Evolutionary conservation across 2,329 filamentous ascomycete genomes (phyloP).

Genomic region (Thermothelomyces thermophilus): DNA sequence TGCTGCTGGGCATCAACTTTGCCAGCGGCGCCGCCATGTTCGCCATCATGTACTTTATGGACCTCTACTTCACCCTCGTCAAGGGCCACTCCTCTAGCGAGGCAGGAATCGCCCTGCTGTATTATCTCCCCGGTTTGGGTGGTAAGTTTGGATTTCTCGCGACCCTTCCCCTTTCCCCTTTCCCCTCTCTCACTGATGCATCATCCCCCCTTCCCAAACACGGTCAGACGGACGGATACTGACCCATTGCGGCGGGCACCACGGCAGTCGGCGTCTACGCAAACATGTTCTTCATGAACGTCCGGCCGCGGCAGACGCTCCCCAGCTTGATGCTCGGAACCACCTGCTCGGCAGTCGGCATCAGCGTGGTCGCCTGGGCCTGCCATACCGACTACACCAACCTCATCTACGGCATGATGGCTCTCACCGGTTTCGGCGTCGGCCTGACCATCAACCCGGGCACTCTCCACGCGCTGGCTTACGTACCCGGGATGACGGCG

Average conservation of each 20-base stretch:
- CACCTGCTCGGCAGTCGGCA: constrained; percentile 50
- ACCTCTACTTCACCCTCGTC: constrained; percentile 61
- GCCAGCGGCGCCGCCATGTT: constrained; percentile 51
- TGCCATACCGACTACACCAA: constrained; percentile 42
- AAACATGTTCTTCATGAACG: constrained; percentile 54
- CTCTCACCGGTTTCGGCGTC: constrained; percentile 54
- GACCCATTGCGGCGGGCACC: too few species aligned
- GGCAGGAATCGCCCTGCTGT: constrained; percentile 53
- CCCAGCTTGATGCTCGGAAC: constrained; percentile 50
- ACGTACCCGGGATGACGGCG: constrained; percentile 52
- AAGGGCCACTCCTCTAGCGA: constrained; percentile 42
- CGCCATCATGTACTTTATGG: constrained; percentile 57
- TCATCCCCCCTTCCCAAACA: too few species aligned
- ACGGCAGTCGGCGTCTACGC: constrained; percentile 51
- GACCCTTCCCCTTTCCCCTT: not conserved
- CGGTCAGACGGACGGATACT: too few species aligned
- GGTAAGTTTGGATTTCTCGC: constrained; percentile 32
- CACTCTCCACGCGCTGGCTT: constrained; percentile 55
- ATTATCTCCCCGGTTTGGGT: constrained; percentile 57
- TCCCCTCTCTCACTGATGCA: not conserved
- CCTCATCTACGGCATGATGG: constrained; percentile 60
- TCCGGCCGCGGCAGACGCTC: constrained; percentile 56
- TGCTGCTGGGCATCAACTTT: constrained; percentile 59
- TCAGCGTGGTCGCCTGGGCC: constrained; percentile 52
- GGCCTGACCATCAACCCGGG: constrained; percentile 59